phyloP scores from a whole-genome alignment of 1,139 yeast genomes.

The Suhomyces guaymorum region DNA sequence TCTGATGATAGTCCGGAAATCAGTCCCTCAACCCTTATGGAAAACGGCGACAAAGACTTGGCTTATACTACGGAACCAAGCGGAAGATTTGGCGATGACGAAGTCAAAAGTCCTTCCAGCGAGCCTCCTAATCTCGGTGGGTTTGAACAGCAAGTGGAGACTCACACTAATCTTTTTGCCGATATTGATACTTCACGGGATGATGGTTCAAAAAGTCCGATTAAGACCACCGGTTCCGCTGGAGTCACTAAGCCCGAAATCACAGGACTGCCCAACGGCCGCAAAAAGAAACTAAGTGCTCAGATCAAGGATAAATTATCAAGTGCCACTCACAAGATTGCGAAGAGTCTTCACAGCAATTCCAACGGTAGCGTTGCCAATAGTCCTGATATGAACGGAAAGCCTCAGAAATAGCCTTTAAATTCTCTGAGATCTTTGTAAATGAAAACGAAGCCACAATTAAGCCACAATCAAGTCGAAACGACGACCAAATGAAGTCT shows the following conservation, averaged over 20 bases:
- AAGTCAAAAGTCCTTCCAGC: conserved; percentile 2
- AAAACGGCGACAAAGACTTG: neutral
- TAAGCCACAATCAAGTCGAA: no score
- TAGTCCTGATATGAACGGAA: no score
- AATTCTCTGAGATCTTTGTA: no score
- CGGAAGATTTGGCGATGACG: neutral
- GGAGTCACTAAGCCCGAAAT: conserved; percentile 1
- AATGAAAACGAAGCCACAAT: no score
- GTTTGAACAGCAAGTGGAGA: neutral
- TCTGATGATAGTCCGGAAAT: conserved; percentile 1
- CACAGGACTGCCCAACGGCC: neutral
- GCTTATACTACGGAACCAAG: conserved; percentile 7
- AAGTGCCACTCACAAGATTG: conserved; percentile 8
- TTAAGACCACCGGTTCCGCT: neutral
- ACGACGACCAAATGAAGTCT: no score
- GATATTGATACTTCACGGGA: no score
- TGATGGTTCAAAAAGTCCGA: neutral
- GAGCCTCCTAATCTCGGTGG: conserved; percentile 4
- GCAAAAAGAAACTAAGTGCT: conserved; percentile 6
- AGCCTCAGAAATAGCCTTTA: no score
- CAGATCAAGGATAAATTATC: conserved; percentile 9
- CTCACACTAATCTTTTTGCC: conserved; percentile 5
- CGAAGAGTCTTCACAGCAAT: conserved; percentile 4
- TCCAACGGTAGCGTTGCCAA: neutral
- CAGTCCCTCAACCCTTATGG: no score